These are phyloP conservation scores for Pyrenophora teres DNA, from an alignment of 2,329 filamentous ascomycete genomes.

Conservation along the genomic window DNA sequence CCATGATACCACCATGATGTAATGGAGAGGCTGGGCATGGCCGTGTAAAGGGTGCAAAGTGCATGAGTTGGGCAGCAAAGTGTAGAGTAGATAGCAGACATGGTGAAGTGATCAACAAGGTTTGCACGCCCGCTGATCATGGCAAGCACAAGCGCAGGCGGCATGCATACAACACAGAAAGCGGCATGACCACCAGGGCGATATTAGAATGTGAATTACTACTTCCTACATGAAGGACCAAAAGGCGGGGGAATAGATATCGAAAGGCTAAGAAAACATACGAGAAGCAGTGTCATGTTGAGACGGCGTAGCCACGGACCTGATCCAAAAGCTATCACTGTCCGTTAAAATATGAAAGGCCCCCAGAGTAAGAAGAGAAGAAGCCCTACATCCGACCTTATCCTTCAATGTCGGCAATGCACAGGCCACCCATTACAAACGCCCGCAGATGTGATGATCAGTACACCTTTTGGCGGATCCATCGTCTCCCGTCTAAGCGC, in stretches of 20 bases:
- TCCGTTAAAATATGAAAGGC: slow-evolving; percentile 34
- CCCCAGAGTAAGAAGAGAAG: slow-evolving; percentile 39
- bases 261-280: slow-evolving; percentile 49
- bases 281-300: slow-evolving; percentile 44
- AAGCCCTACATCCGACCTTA: slow-evolving; percentile 30
- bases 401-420: slow-evolving; percentile 33
- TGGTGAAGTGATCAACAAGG: too few relatives aligned
- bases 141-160: neutral
- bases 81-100: too few relatives aligned
- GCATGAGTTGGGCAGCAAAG: too few relatives aligned
- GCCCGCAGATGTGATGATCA: slow-evolving; percentile 33
- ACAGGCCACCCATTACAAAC: slow-evolving; percentile 39
- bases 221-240: slow-evolving; percentile 47
- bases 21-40: too few relatives aligned
- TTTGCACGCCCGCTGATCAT: neutral
- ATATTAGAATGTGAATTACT: slow-evolving; percentile 50
- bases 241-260: slow-evolving; percentile 49
- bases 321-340: slow-evolving; percentile 29
- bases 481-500: slow-evolving; percentile 33
- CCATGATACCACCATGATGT: too few relatives aligned
- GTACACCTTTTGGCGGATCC: slow-evolving; percentile 27
- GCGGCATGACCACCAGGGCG: slow-evolving; percentile 31
- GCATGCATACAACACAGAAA: neutral
- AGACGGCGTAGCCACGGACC: slow-evolving; percentile 33
- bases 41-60: too few relatives aligned